Base-by-base conservation (phyloP, 805 yeast species). In the Nakazawaea pomicola region DNA sequence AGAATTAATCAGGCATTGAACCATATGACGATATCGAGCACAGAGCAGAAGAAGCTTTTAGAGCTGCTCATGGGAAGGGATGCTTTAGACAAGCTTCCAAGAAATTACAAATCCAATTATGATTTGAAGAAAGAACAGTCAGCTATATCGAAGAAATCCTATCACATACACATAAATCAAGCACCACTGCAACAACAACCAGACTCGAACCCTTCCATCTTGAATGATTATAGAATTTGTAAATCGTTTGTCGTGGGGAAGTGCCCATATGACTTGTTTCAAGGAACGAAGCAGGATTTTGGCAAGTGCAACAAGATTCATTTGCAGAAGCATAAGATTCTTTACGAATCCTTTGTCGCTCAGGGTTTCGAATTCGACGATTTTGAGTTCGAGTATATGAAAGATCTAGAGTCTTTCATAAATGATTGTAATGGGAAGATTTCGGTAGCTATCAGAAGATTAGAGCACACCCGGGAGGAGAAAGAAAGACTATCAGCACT, bases 231-330 rank as follows among this genome's bases (percentile, higher is more conserved):
- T 11, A 66, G 76, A 33, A 79, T 88, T 6, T 90, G 98, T 61
- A 84, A 83, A 56, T 68, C 84, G 15, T 90, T 80, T 56, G 58
- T 90, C n/a, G 86, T 87, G 12, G 96, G 93, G 0, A 73, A 76
- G 7, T 90, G 98, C 51, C 91, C 95, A 0, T 81, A 84, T 57
- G 96, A 89, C 48, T 58, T 89, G 35, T 85, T 90, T 54, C 70
- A 71, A 10, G 86, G 87, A 6, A 86, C 96, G 10, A 89, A 88
- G 57, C 83, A 83, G 54, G 86, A 83, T 54, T 61, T 85, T 47
- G 96, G 96, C 1, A 70, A 71, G 45, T 90, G 98, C 56, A 86
- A 87, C 0, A 74, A 72, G 49, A 60, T 81, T 15, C 97, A 90
- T 58, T 57, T 79, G 25, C 87, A 86, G 49, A 83, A 83, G 49